Percentiles rank a stretch among this genome's conserved stretches.
phyloP scores from a whole-genome alignment of 129 eudicot species.

The Rutidosis leptorrhynchoides region DNA sequence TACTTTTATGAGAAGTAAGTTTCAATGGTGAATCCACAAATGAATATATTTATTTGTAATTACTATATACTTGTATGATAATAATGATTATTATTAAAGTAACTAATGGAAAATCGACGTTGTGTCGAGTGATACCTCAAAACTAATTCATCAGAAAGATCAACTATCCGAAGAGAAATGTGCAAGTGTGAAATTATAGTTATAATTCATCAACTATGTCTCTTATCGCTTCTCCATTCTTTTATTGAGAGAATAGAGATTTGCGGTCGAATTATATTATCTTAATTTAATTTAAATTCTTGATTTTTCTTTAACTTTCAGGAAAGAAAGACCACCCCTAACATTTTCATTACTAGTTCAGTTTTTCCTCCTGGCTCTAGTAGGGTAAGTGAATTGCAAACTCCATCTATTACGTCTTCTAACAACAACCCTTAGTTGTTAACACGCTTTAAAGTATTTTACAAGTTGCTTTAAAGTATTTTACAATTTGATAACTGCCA shows the following conservation, averaged over 20 bases:
- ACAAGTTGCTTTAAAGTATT: too few species aligned
- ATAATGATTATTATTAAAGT: too few species aligned
- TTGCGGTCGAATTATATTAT: background rate
- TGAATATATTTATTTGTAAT: too few species aligned
- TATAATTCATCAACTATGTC: background rate
- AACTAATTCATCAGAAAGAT: background rate
- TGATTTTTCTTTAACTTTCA: conserved; percentile 21
- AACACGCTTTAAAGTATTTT: too few species aligned
- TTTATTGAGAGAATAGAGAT: background rate
- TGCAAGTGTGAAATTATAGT: background rate
- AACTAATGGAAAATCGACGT: too few species aligned
- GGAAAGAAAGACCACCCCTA: conserved; percentile 86
- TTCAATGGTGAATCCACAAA: background rate
- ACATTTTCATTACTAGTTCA: conserved; percentile 65
- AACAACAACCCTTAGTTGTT: too few species aligned
- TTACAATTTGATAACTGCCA: too few species aligned
- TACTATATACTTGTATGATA: background rate
- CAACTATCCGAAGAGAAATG: background rate
- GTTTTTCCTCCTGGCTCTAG: conserved; percentile 67
- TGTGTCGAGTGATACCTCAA: background rate
- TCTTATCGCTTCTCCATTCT: background rate
- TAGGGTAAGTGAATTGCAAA: conserved; percentile 52
- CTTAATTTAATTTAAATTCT: background rate
- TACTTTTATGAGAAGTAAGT: conserved; percentile 74
- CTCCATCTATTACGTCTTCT: background rate